Conservation (phyloP, 140 eudicot species). For the Senecio squalidus region DNA sequence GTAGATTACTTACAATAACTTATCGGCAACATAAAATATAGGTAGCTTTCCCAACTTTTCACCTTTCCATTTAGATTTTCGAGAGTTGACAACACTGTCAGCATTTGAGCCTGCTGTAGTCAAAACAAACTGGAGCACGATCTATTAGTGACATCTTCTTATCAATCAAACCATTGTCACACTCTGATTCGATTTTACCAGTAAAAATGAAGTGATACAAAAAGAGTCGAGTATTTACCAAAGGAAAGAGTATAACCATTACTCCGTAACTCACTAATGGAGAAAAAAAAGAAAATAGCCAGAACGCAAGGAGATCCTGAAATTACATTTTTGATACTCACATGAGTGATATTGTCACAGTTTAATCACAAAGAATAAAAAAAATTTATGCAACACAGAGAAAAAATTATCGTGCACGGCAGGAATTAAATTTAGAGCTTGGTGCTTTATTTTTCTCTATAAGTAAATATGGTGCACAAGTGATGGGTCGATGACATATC, state of each 20-base stretch:
- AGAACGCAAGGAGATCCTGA: constrained; percentile 93
- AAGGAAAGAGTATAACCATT: constrained; percentile 88
- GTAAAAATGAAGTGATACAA: background rate
- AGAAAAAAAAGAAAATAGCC: constrained; percentile 74
- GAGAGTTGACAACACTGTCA: constrained; percentile 49
- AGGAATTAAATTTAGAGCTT: constrained; percentile 57
- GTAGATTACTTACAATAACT: constrained; percentile 64
- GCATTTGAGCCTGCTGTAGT: constrained; percentile 95
- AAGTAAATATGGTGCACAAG: too few relatives aligned
- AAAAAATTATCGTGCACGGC: too few relatives aligned
- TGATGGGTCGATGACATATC: too few relatives aligned
- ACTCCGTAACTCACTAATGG: constrained; percentile 94
- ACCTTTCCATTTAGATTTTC: constrained; percentile 60
- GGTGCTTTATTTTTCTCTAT: too few relatives aligned
- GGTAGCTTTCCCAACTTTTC: constrained; percentile 85
- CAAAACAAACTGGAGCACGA: constrained; percentile 69
- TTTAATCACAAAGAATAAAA: background rate
- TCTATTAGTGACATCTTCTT: constrained; percentile 1
- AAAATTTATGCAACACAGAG: background rate
- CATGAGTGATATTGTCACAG: constrained; percentile 1
- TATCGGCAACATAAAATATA: constrained; percentile 72
- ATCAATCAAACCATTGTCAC: background rate
- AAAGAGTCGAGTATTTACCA: constrained; percentile 49
- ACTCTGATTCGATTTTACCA: background rate
- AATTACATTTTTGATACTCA: constrained; percentile 9